phyloP scores from a whole-genome alignment of 352 stramenopile species.

The Pythium insidiosum region DNA sequence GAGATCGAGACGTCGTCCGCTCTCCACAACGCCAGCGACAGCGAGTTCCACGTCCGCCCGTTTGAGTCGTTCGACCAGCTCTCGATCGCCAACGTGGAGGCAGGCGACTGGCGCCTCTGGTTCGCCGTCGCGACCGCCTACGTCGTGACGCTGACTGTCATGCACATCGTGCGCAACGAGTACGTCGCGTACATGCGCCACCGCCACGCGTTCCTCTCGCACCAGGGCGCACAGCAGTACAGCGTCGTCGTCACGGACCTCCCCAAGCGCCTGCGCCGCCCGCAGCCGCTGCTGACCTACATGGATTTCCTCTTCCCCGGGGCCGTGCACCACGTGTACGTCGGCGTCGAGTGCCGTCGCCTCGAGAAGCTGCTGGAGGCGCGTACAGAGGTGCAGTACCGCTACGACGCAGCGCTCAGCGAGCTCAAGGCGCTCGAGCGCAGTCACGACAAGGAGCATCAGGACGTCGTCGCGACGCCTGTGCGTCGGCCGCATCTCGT shows the following conservation, averaged over 20 bases:
- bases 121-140: conserved; percentile 50
- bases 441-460: conserved; percentile 11
- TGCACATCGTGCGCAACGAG: conserved; percentile 46
- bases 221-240: conserved; percentile 59
- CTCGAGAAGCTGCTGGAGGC: conserved; percentile 51
- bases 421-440: conserved; percentile 24
- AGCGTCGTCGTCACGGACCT: conserved; percentile 63
- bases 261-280: conserved; percentile 35
- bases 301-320: conserved; percentile 59
- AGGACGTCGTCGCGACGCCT: conserved; percentile 9
- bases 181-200: conserved; percentile 53
- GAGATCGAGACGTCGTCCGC: conserved; percentile 18
- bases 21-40: conserved; percentile 17
- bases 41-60: conserved; percentile 9
- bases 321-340: conserved; percentile 57
- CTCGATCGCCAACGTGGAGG: conserved; percentile 59
- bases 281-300: conserved; percentile 55
- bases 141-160: conserved; percentile 37
- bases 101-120: conserved; percentile 53
- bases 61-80: conserved; percentile 60
- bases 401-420: conserved; percentile 38
- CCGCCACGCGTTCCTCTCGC: conserved; percentile 53
- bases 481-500: conserved; percentile 27
- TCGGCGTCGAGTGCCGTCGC: conserved; percentile 53
- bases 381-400: conserved; percentile 36